Evolutionary conservation across 352 stramenopile species (phyloP).

Genomic region (Phytophthora agathidicida): DNA sequence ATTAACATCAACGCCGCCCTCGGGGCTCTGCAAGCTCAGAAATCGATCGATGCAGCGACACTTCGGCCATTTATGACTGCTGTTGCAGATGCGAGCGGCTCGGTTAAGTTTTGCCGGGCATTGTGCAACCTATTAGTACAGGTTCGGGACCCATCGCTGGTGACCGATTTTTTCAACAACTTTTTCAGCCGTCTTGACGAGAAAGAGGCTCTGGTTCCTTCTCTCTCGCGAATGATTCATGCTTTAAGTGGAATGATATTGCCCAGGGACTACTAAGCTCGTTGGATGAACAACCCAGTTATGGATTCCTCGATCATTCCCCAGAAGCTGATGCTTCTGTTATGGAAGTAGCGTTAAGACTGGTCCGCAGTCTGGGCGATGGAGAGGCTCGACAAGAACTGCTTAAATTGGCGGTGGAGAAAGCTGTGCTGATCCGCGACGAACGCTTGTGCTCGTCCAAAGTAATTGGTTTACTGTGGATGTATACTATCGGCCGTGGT

Average conservation of each 20-base stretch:
- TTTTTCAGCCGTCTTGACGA: neutral
- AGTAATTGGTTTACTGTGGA: conserved; percentile 2
- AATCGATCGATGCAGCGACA: neutral
- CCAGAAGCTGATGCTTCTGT: neutral
- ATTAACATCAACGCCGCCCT: conserved; percentile 10
- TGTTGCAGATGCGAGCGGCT: neutral
- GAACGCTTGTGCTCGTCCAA: neutral
- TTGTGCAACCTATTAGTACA: conserved; percentile 8
- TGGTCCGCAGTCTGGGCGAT: conserved; percentile 6
- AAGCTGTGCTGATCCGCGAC: neutral
- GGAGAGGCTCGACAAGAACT: neutral
- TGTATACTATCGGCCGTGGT: neutral
- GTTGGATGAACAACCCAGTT: neutral
- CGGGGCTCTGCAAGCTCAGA: neutral
- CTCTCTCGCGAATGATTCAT: neutral
- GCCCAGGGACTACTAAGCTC: neutral
- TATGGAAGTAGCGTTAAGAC: conserved; percentile 2
- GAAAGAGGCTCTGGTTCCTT: neutral
- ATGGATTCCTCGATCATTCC: no score
- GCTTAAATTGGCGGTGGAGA: neutral
- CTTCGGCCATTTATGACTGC: conserved; percentile 8
- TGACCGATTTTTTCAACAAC: conserved; percentile 9
- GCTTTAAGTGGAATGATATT: conserved; percentile 9
- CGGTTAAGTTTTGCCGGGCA: conserved; percentile 2
- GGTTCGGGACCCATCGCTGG: conserved; percentile 1